Evolutionary conservation across 208 protist species (phyloP).

Genomic region (Trypanosomatidae sp.): DNA sequence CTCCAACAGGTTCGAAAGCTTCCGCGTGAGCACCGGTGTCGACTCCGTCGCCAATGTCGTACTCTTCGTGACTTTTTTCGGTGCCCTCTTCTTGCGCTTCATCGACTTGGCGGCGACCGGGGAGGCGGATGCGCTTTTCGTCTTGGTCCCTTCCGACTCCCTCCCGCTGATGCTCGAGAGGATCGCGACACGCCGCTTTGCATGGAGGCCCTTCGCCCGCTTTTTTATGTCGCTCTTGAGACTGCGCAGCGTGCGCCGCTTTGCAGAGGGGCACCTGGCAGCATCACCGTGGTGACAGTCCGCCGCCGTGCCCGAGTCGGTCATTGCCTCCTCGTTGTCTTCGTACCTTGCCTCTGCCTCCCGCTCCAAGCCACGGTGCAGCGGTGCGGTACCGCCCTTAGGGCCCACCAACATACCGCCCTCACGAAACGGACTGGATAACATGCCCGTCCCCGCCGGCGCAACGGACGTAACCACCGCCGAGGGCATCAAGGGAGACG

Average conservation of each 20-base stretch:
- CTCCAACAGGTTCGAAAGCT: constrained; percentile 1
- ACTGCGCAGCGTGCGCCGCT: neutral
- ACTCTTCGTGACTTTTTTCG: neutral
- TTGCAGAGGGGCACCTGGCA: neutral
- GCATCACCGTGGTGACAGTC: neutral
- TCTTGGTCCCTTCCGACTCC: neutral
- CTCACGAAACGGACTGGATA: constrained; percentile 1
- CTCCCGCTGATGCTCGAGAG: neutral
- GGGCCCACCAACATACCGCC: constrained; percentile 16
- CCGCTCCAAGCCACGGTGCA: neutral
- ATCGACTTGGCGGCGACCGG: neutral
- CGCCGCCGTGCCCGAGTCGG: neutral
- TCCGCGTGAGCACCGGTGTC: neutral
- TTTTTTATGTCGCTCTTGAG: neutral
- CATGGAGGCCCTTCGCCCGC: constrained; percentile 1
- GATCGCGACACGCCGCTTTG: neutral
- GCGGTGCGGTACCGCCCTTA: constrained; percentile 9
- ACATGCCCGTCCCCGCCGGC: constrained; percentile 11
- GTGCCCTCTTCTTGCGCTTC: constrained; percentile 1
- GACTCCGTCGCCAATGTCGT: neutral
- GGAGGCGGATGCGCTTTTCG: neutral
- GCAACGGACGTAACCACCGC: constrained; percentile 8
- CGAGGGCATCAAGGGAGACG: constrained; percentile 1
- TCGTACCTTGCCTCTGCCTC: neutral
- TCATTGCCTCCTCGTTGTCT: neutral